phyloP scores from a whole-genome alignment of 495 filamentous ascomycete species.

The Neurospora pannonica region DNA sequence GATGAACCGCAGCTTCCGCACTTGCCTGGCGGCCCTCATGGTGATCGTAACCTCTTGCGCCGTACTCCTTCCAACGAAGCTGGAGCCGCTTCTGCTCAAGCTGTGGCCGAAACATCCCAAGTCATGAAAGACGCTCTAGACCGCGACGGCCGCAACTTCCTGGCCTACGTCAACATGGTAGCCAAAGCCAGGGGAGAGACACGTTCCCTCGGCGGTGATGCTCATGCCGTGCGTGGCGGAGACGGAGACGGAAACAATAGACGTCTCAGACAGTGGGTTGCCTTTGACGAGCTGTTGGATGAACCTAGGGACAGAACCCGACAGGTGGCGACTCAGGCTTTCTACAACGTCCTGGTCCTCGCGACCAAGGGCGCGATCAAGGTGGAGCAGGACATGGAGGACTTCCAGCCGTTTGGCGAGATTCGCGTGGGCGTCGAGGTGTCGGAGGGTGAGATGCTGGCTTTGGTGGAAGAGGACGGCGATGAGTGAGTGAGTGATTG shows the following conservation, averaged over 20 bases:
- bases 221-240: too few relatives aligned
- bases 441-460: neutral
- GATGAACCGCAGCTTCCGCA: conserved; percentile 1
- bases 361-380: conserved; percentile 52
- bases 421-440: conserved; percentile 28
- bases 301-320: conserved; percentile 42
- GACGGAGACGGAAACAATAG: neutral
- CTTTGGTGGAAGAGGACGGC: neutral
- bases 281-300: conserved; percentile 54
- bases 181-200: conserved; percentile 26
- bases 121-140: conserved; percentile 19
- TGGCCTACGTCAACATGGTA: conserved; percentile 46
- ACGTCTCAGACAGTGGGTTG: conserved; percentile 22
- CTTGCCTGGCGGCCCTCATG: neutral
- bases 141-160: conserved; percentile 31
- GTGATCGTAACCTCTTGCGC: neutral
- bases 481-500: neutral
- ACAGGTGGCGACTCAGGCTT: conserved; percentile 58
- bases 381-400: conserved; percentile 41
- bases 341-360: conserved; percentile 63
- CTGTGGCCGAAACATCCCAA: conserved; percentile 11
- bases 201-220: neutral
- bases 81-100: neutral
- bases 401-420: conserved; percentile 22
- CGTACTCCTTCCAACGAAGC: neutral